Evolutionary conservation across 208 protist genomes (phyloP).

Genomic region (Wallacemonas rigidus): DNA sequence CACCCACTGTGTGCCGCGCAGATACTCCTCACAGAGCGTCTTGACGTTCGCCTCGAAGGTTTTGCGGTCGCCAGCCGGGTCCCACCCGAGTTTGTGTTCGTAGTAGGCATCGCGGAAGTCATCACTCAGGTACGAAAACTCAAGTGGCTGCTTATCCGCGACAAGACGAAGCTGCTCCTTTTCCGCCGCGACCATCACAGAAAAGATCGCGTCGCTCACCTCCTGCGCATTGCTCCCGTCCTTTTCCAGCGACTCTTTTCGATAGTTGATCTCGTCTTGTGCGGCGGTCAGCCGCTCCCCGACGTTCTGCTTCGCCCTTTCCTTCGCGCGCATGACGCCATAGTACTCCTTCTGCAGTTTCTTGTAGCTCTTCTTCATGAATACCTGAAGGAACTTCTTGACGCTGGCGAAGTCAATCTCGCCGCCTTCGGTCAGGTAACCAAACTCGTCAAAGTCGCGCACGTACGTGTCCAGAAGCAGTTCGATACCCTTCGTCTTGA

Average conservation of each 20-base stretch:
- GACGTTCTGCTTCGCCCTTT: conserved; percentile 76
- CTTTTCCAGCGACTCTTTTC: conserved; percentile 28
- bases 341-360: conserved; percentile 71
- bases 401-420: conserved; percentile 79
- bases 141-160: conserved; percentile 59
- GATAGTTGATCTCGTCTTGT: conserved; percentile 24
- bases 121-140: conserved; percentile 79
- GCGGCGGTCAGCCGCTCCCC: conserved; percentile 63
- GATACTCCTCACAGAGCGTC: conserved; percentile 89
- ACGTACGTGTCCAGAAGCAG: conserved; percentile 91
- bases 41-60: conserved; percentile 72
- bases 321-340: conserved; percentile 52
- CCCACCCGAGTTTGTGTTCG: conserved; percentile 83
- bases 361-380: conserved; percentile 48
- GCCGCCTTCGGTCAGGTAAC: conserved; percentile 84
- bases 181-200: conserved; percentile 33
- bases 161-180: conserved; percentile 79
- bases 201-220: conserved; percentile 56
- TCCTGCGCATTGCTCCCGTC: conserved; percentile 58
- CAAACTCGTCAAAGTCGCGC: conserved; percentile 59
- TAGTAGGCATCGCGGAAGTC: conserved; percentile 85
- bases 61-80: conserved; percentile 29
- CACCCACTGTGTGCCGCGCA: conserved; percentile 98
- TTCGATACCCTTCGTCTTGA: conserved; percentile 97
- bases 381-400: conserved; percentile 63